Evolutionary conservation across 495 filamentous ascomycete genomes (phyloP), one percentile per base, ranked within the genome.

Genomic region (Collariella sp.): DNA sequence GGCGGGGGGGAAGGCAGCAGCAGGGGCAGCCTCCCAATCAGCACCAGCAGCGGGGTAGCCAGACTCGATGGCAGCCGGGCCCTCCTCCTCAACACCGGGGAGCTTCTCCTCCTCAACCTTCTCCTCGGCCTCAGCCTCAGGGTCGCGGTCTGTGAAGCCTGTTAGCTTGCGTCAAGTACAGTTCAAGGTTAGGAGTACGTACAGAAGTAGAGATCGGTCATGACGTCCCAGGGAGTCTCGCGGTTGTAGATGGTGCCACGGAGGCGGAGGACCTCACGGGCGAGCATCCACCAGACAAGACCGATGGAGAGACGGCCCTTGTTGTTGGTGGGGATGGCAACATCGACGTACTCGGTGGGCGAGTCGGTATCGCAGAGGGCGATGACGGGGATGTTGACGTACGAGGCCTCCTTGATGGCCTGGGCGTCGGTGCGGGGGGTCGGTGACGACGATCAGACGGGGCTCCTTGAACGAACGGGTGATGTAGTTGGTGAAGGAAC

Each of bases 401-500:
- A 98, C 63, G 83, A 87, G 66, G 93, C 94, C 81, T 98, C 93
- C 83, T 97, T 97, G 85, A 98, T 97, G 68, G 93, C 93, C 82
- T 98, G 93, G 68, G 94, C 86, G 65, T 98, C 93, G 79, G 94
- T 98, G 78, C 94, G 94, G 65, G n/a, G 93, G 93, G 73, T 98
- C 93, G 74, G 93, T 98, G 70, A 98, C 93, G 72, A 98, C 83
- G 82, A 98, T 97, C 65, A 98, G 83, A 72, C 93, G 94, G 69
- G 93, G 93, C 79, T 98, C 93, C 85, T 96, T 97, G 87, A 98
- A 98, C 66, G 93, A 96, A 70, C 93, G 94, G 73, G 93, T 98
- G 85, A 96, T 98, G 87, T 98, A 98, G 80, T 98, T 98, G 82
- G 93, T 98, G 86, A 98, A 98, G 75, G 94, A 96, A 82, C 93